Conservation (phyloP, 225 moss, liverwort and hornwort genomes). For the Takakia lepidozioides region DNA sequence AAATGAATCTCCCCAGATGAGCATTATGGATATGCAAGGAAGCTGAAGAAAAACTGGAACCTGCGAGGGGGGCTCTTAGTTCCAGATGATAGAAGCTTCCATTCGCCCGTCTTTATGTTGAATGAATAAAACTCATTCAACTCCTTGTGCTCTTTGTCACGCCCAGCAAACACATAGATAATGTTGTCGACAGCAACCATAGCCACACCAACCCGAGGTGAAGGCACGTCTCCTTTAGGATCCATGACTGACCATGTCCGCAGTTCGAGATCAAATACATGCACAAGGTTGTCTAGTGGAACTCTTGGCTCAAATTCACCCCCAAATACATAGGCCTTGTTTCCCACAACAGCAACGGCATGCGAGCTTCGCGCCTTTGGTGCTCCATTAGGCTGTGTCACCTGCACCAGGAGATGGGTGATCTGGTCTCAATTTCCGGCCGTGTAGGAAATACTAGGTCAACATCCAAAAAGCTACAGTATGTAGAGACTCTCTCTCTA, state of each 20-base stretch:
- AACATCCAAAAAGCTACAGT: too few species aligned
- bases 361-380: constrained; percentile 82
- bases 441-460: too few species aligned
- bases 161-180: constrained; percentile 72
- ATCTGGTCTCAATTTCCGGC: too few species aligned
- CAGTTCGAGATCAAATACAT: constrained; percentile 67
- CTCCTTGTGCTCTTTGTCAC: constrained; percentile 74
- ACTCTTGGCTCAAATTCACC: constrained; percentile 88
- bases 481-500: too few species aligned
- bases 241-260: constrained; percentile 54
- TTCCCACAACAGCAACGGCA: constrained; percentile 62
- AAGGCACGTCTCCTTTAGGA: constrained; percentile 50
- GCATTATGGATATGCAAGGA: too few species aligned
- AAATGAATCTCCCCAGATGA: too few species aligned
- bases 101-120: constrained; percentile 43
- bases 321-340: constrained; percentile 74
- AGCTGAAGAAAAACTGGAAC: constrained; percentile 25
- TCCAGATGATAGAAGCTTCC: constrained; percentile 67
- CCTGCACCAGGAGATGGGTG: constrained; percentile 33
- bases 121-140: constrained; percentile 73
- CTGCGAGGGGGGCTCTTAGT: constrained; percentile 62
- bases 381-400: constrained; percentile 60
- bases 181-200: constrained; percentile 57
- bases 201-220: constrained; percentile 74
- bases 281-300: constrained; percentile 64